Evolutionary conservation across 176 grass and related monocot species (phyloP), one percentile per base, ranked within the genome.

Genomic region (Chloris gayana): DNA sequence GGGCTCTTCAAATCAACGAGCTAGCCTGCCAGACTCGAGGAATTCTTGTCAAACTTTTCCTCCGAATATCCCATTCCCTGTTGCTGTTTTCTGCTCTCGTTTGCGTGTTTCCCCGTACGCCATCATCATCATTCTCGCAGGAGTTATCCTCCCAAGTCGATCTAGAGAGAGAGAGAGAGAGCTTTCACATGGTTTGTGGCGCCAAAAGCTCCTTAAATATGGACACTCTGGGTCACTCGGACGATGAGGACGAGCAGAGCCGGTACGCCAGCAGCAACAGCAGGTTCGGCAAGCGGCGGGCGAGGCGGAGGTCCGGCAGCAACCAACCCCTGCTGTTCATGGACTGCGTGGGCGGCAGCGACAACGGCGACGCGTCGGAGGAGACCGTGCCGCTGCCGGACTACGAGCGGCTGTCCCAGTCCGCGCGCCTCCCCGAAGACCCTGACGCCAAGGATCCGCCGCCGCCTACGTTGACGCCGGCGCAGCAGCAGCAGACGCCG

Each of bases 321-420:
- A 58, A 82, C 46, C 82, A 82, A 12, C 77, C 42, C 57, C 58
- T 77, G 82, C 71, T 89, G 72, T 77, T 89, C 77, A 89, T 89
- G 87, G 87, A 89, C 78, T 77, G 77, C 87, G 72, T 89, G 14
- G 65, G 65, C 29, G 63, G 75, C 35, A 18, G 63, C 39, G 46
- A 21, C 26, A 38, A 59, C 64, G 51, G 25, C 19, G 21, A 64
- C 22, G 74, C 80, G 34, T 0, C 41, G 46, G 85, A 91, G 79
- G 88, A 94, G 75, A 69, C 77, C 70, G 70, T 94, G 63, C 91
- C 85, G 61, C 85, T 94, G 15, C 88, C 91, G 13, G 91, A 86
- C 33, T 94, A 94, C 64, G 88, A 94, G 74, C 82, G 83, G 70
- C 85, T 94, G 41, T 84, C 91, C 9, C 88, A 91, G 75, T 84